Base-by-base conservation (phyloP, 2,329 filamentous ascomycete species). In the Scytalidium sp. region DNA sequence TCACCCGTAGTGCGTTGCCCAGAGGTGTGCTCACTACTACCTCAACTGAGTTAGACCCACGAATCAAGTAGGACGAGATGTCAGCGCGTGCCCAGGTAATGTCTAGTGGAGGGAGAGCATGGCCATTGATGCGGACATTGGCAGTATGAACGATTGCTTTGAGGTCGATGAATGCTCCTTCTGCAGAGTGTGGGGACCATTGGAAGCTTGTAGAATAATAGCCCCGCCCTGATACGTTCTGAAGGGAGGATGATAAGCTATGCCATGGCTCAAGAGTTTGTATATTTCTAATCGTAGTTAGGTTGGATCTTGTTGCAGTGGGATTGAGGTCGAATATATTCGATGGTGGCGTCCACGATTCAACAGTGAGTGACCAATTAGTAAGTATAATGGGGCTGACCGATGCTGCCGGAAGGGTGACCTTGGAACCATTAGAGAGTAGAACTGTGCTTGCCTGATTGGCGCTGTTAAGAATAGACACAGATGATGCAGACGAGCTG, bases 311-410 rank as follows among this genome's bases (percentile, higher is more conserved):
- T 20, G 59, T 36, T 15, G 62, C 46, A 19, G 48, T 51, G n/a
- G 50, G 50, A 1, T 51, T 25, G 8, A 60, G 46, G 27, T 65
- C 50, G 32, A 53, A 65, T 9, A 69, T 50, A 46, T 73, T 57
- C 4, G 56, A 39, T 0, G 70, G 69, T 7, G 69, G 62, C 5
- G 58, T 56, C 71, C 71, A 74, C 50, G 66, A 62, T 52, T 74
- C 69, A 13, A 68, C 59, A 1, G 53, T 59, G 2, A 74, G 53
- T 1, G 58, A 62, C 71, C 70, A 74, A 22, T 63, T 61, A 2
- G 49, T 53, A 1, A 73, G 60, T 19, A 55, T 60, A n/a, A n/a
- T n/a, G n/a, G n/a, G n/a, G n/a, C n/a, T n/a, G n/a, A n/a, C n/a
- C n/a, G n/a, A n/a, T n/a, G n/a, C n/a, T n/a, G n/a, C n/a, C n/a